Base-by-base conservation (phyloP, 2,329 filamentous ascomycete genomes). In the Hymenoscyphus occultus region DNA sequence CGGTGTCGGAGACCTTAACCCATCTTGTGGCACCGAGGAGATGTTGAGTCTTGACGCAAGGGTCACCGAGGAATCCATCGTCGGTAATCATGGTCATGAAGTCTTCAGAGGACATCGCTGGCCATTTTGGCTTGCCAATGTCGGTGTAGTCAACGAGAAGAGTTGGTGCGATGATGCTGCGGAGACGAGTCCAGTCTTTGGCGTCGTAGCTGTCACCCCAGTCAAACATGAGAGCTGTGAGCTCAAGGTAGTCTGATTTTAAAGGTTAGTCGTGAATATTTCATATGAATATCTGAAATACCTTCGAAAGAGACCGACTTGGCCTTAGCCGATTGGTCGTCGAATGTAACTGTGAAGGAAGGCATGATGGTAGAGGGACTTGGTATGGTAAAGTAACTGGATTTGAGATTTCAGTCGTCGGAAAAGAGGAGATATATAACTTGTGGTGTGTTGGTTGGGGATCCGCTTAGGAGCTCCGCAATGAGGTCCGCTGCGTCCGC, bases 161-260 rank as follows among this genome's bases (percentile, higher is more conserved):
- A 16, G 63, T 67, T 59, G 71, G 71, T 2, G 72, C 72, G 32
- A 72, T 64, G 42, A 72, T 72, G n/a, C 61, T 66, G 39, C 67
- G 59, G 5, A 72, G 65, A 22, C 71, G 67, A 16, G 40, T 62
- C 70, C 71, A 74, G 66, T 73, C 72, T 66, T 89, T 89, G 75
- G 81, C 82, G 76, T 88, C 86, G 76, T 88, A 88, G 78, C 82
- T 85, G 75, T 87, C 85, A 64, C 84, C 85, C 86, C 86, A 89
- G 72, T 87, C 83, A 75, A 84, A 87, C 70, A 80, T 78, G 42
- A 80, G 78, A 60, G 80, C 74, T 65, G 78, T 79, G 72, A 81
- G 77, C 60, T 81, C 82, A 73, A 83, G 79, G 70, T 80, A 81
- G 72, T 85, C 83, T 81, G 66, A 28, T 10, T 13, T 19, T 48